Conservation (phyloP, 345 rosid species). For the Euphorbia tirucalli region DNA sequence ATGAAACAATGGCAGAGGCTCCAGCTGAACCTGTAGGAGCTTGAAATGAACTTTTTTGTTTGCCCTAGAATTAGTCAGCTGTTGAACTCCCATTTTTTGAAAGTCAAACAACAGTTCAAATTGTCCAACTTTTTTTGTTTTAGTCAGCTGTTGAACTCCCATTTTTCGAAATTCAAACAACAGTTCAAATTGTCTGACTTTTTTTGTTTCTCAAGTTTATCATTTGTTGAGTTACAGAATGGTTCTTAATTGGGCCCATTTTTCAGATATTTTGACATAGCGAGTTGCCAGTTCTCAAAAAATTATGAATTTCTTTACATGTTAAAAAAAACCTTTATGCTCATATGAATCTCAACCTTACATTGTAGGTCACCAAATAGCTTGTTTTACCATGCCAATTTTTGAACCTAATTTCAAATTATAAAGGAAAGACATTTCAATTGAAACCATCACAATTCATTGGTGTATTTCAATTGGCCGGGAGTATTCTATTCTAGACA, state of each 20-base stretch:
- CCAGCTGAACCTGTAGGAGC: slow-evolving; percentile 35
- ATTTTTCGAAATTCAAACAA: not conserved
- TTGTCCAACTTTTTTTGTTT: not conserved
- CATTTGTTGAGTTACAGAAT: not conserved
- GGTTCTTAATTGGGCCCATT: not conserved
- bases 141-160: not conserved
- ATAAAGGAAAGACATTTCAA: too few relatives aligned
- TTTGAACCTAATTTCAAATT: too few relatives aligned
- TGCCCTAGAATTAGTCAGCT: not conserved
- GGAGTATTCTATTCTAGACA: too few relatives aligned
- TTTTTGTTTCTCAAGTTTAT: not conserved
- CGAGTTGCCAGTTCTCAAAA: not conserved
- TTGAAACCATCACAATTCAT: too few relatives aligned
- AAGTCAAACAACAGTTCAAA: not conserved
- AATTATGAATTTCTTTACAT: not conserved
- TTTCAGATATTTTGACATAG: not conserved
- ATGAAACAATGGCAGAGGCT: slow-evolving; percentile 61
- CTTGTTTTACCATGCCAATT: too few relatives aligned
- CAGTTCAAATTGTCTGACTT: not conserved
- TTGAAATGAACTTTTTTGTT: not conserved
- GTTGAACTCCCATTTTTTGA: not conserved
- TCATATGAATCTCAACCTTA: too few relatives aligned
- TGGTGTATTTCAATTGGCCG: too few relatives aligned
- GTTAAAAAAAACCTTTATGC: too few relatives aligned
- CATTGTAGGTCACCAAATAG: too few relatives aligned